Conservation (phyloP, 148 eudicot species). For the Cornus suecica region DNA sequence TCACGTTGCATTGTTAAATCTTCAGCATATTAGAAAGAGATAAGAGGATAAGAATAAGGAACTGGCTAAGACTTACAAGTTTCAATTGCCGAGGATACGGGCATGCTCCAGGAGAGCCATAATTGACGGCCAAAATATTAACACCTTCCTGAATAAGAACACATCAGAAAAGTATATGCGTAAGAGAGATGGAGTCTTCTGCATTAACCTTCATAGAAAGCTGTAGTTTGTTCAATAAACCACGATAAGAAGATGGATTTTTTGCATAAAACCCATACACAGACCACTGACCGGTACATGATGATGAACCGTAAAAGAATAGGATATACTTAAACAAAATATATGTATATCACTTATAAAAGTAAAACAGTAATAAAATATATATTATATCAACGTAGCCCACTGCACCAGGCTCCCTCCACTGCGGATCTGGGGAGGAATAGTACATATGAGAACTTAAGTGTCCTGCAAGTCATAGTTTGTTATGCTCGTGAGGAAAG, state of each 20-base stretch:
- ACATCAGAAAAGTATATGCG: neutral
- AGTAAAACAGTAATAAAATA: no score
- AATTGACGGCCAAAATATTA: conserved; percentile 80
- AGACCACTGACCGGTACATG: neutral
- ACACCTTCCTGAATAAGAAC: conserved; percentile 62
- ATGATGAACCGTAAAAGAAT: neutral
- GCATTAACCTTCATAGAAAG: no score
- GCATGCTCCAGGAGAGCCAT: conserved; percentile 88
- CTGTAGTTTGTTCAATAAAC: no score
- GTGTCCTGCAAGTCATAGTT: neutral
- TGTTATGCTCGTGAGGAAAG: neutral
- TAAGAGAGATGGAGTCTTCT: neutral
- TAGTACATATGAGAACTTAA: no score
- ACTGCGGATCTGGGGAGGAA: no score
- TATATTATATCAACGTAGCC: no score
- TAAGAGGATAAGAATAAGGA: neutral
- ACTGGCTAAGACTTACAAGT: conserved; percentile 46
- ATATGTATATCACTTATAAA: no score
- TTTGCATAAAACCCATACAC: no score
- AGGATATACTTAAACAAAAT: neutral
- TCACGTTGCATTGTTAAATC: neutral
- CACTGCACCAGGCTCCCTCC: no score
- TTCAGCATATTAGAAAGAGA: conserved; percentile 2
- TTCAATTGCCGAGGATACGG: conserved; percentile 80
- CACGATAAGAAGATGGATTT: no score